Evolutionary conservation across 108 stramenopile species (phyloP), one percentile per base, ranked within the genome.

Genomic region (Cyclotella baltica): DNA sequence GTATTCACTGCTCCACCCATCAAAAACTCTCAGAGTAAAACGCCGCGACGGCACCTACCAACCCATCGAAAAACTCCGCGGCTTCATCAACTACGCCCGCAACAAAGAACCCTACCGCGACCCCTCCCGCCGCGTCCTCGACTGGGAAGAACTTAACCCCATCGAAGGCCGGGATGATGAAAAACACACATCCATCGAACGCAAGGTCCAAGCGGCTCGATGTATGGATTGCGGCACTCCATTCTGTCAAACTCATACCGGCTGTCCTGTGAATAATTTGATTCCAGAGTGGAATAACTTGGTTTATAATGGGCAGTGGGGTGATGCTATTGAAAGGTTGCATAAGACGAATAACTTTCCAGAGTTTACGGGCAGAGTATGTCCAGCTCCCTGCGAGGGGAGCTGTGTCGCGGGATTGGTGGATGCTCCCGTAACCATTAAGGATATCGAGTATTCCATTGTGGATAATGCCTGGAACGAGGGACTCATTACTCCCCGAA

Each of bases 161-260:
- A 81, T 77, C 22, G 91, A 90, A 37, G 91, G 86, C 18, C 63
- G 70, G 29, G 89, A 95, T 43, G 85, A 84, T 8, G 81, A 85
- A 18, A 72, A 87, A 28, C 97, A 97, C 89, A 91, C 97, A 18
- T 83, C 67, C 33, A 79, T 95, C 29, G 98, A 98, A 82, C 92
- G 94, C 15, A 97, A 95, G 68, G 96, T 97, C 27, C 96, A 95
- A 83, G 92, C 93, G 6, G 93, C 96, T 10, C 93, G 98, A 20
- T 98, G 98, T 88, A 98, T 98, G 98, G 97, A 98, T 83, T 98
- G 98, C 78, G 98, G 98, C 25, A 98, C 98, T 0, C 98, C 98
- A 25, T 98, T 98, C 78, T 98, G 98, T 83, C 96, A 97, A 84
- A 98, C 98, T 36, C 94, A 98, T 78, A 92, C 96, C 22, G 98